A percentile compares a stretch with the other conserved stretches of the same genome.
phyloP scores from a whole-genome alignment of 2,329 filamentous ascomycete species.

The Ophiocordyceps camponoti-saundersi region DNA sequence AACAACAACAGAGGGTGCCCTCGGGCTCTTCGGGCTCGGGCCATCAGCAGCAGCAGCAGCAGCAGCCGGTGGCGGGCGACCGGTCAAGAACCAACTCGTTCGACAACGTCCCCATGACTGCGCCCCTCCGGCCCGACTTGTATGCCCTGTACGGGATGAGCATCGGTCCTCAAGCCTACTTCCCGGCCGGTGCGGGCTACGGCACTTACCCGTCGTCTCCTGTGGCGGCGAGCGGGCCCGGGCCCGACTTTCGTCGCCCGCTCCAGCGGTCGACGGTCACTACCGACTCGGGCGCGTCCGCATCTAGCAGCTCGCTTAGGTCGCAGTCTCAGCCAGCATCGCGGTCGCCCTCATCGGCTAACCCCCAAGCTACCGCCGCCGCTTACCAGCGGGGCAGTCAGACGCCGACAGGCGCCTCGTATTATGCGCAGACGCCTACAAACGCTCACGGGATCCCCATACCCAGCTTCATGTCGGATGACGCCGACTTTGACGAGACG shows the following conservation, averaged over 20 bases:
- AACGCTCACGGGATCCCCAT: constrained; percentile 32
- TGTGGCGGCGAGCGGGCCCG: constrained; percentile 22
- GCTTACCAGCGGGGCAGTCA: constrained; percentile 13
- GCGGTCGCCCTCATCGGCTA: constrained; percentile 19
- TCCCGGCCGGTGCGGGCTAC: constrained; percentile 24
- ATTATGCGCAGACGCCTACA: constrained; percentile 18
- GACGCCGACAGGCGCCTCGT: constrained; percentile 18
- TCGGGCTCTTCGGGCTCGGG: constrained; percentile 7
- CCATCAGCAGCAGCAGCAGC: constrained; percentile 10
- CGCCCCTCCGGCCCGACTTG: constrained; percentile 38
- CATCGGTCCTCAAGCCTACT: constrained; percentile 25
- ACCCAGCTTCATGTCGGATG: constrained; percentile 40
- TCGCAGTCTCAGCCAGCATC: constrained; percentile 52
- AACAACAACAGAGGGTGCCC: constrained; percentile 6
- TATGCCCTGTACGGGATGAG: constrained; percentile 31
- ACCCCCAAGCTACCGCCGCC: constrained; percentile 7
- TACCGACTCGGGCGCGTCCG: constrained; percentile 27
- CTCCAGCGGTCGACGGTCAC: constrained; percentile 35
- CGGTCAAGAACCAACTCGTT: constrained; percentile 46
- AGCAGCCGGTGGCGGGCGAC: constrained; percentile 16
- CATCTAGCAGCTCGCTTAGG: constrained; percentile 37
- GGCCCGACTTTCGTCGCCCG: constrained; percentile 37
- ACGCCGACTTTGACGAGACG: constrained; percentile 29
- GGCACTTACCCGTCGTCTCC: constrained; percentile 41
- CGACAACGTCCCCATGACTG: constrained; percentile 42